Evolutionary conservation across 2,329 filamentous ascomycete genomes (phyloP).

Genomic region (Colletotrichum scovillei): DNA sequence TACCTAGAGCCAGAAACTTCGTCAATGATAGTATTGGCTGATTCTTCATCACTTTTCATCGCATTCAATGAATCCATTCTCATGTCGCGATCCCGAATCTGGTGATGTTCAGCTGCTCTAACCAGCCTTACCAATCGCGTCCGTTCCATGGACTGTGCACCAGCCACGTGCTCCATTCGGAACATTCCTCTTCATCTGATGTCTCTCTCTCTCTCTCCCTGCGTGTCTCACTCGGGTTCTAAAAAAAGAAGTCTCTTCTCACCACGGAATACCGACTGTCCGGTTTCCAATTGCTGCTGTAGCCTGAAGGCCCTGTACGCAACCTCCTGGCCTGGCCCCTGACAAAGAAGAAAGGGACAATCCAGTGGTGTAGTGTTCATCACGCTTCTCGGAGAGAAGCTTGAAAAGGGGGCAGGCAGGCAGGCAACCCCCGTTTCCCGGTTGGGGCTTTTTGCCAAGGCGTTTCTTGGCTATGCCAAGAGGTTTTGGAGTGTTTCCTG

Average conservation of each 20-base stretch:
- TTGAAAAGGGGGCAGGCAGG: too few relatives aligned
- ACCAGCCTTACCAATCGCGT: background rate
- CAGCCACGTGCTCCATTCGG: background rate
- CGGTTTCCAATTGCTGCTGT: constrained; percentile 23
- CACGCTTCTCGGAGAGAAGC: too few relatives aligned
- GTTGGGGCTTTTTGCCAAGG: too few relatives aligned
- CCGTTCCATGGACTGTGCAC: background rate
- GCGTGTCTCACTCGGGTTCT: background rate
- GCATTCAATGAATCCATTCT: background rate
- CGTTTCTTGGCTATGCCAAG: constrained; percentile 14
- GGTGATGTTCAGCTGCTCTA: background rate
- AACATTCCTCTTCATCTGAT: constrained; percentile 12
- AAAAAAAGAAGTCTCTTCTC: background rate
- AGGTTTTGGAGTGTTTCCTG: constrained; percentile 2
- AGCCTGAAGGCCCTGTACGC: background rate
- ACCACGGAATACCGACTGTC: constrained; percentile 5
- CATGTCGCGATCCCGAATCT: background rate
- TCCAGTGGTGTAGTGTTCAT: too few relatives aligned
- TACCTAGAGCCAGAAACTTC: constrained; percentile 18
- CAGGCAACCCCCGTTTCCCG: too few relatives aligned
- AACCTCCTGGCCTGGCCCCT: background rate
- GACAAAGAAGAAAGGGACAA: background rate
- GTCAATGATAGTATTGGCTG: background rate
- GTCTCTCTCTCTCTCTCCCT: too few relatives aligned
- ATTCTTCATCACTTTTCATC: background rate